phyloP scores from a whole-genome alignment of 768 basidiomycete species.

The Pleurotus giganteus region DNA sequence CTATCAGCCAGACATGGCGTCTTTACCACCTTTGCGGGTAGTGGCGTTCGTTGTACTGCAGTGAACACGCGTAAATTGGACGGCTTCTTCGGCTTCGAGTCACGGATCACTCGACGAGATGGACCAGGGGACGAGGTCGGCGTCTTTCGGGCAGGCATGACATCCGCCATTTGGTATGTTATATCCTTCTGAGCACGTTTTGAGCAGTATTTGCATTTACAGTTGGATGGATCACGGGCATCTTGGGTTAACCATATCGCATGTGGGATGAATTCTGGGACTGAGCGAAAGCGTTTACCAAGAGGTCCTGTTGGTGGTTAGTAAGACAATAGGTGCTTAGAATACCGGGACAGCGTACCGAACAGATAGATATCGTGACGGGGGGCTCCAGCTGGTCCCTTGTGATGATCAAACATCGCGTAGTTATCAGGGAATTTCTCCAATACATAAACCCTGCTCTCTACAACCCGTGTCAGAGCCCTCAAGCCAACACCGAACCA shows the following conservation, averaged over 20 bases:
- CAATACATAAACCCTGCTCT: conserved; percentile 56
- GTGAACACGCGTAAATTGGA: conserved; percentile 25
- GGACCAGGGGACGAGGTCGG: conserved; percentile 17
- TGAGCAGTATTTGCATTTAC: conserved; percentile 76
- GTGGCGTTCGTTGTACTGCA: conserved; percentile 35
- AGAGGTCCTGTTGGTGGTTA: conserved; percentile 36
- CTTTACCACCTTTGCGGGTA: conserved; percentile 31
- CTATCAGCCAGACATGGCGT: conserved; percentile 59
- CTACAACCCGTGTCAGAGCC: conserved; percentile 25
- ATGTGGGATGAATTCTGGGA: conserved; percentile 85
- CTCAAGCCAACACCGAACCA: not conserved
- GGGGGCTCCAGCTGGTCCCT: conserved; percentile 50
- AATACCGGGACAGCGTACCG: conserved; percentile 39
- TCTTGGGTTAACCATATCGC: conserved; percentile 75
- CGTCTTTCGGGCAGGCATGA: conserved; percentile 22
- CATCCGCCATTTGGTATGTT: conserved; percentile 48
- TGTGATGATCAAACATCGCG: conserved; percentile 71
- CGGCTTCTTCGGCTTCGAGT: not conserved
- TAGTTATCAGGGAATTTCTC: conserved; percentile 67
- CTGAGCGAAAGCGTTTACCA: conserved; percentile 64
- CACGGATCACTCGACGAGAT: conserved; percentile 8
- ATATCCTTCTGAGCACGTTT: conserved; percentile 70
- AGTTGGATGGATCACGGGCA: conserved; percentile 44
- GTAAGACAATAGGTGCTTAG: conserved; percentile 1
- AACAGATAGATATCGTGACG: conserved; percentile 79